Evolutionary conservation across 805 yeast genomes (phyloP).

Genomic region (Danielozyma ontarioensis): DNA sequence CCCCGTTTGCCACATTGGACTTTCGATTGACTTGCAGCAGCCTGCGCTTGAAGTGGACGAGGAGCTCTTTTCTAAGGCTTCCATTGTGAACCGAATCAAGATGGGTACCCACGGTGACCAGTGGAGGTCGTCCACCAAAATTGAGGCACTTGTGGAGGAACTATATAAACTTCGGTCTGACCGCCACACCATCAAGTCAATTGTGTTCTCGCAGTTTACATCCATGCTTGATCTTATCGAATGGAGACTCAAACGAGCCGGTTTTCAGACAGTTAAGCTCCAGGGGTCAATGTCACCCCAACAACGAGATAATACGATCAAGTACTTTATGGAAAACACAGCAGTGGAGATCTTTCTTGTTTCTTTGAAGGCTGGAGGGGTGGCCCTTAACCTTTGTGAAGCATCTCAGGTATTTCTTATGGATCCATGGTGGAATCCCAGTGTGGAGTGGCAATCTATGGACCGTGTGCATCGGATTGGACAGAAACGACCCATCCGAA

Average conservation of each 20-base stretch:
- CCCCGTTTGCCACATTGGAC: constrained; percentile 93
- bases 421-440: constrained; percentile 99
- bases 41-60: constrained; percentile 75
- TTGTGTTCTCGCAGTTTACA: constrained; percentile 96
- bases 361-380: constrained; percentile 97
- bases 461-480: constrained; percentile 98
- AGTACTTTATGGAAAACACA: constrained; percentile 88
- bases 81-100: constrained; percentile 82
- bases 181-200: constrained; percentile 83
- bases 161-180: constrained; percentile 82
- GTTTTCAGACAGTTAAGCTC: constrained; percentile 87
- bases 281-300: constrained; percentile 97
- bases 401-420: constrained; percentile 93
- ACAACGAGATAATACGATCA: constrained; percentile 88
- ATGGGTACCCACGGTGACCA: constrained; percentile 63
- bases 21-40: constrained; percentile 84
- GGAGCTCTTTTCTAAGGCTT: constrained; percentile 53
- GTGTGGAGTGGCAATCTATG: constrained; percentile 97
- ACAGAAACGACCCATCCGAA: constrained; percentile 88
- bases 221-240: constrained; percentile 94
- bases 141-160: constrained; percentile 94
- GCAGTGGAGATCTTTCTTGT: constrained; percentile 91
- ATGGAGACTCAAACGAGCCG: constrained; percentile 93
- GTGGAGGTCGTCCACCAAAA: constrained; percentile 94
- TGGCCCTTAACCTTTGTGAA: constrained; percentile 91